Percentiles rank a stretch among this genome's conserved stretches.
Evolutionary conservation across 331 rosid species (phyloP).

Genomic region (Stylosanthes scabra): DNA sequence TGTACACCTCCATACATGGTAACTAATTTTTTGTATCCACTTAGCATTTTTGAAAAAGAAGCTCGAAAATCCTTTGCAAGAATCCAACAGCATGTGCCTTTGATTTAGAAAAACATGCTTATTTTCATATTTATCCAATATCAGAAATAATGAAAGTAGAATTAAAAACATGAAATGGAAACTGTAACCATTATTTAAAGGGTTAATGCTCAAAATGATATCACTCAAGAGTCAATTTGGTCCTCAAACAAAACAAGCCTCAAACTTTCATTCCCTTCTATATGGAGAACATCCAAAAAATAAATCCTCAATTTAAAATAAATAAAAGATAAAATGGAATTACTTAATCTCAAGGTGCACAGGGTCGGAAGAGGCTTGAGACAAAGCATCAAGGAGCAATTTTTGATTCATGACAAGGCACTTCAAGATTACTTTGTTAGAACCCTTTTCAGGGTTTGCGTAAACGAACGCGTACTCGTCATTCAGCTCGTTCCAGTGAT

Average conservation of each 20-base stretch:
- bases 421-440: slow-evolving; percentile 79
- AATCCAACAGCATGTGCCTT: slow-evolving; percentile 5
- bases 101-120: not conserved
- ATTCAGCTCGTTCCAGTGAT: slow-evolving; percentile 81
- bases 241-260: too few species aligned
- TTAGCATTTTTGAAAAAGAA: too few species aligned
- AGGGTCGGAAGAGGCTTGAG: slow-evolving; percentile 61
- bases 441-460: slow-evolving; percentile 57
- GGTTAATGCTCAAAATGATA: too few species aligned
- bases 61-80: slow-evolving; percentile 9
- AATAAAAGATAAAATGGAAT: too few species aligned
- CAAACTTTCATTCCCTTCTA: too few species aligned
- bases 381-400: slow-evolving; percentile 70
- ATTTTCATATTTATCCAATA: not conserved
- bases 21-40: too few species aligned
- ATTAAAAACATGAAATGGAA: not conserved
- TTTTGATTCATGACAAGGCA: slow-evolving; percentile 75
- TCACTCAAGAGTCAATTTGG: too few species aligned
- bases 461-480: slow-evolving; percentile 90
- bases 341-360: slow-evolving; percentile 73
- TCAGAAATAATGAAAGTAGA: not conserved
- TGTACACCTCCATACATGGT: too few species aligned
- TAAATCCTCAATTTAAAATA: not conserved
- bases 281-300: not conserved
- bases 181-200: not conserved